Conservation (phyloP, 208 protist species). For the Phytomonas sp. region DNA sequence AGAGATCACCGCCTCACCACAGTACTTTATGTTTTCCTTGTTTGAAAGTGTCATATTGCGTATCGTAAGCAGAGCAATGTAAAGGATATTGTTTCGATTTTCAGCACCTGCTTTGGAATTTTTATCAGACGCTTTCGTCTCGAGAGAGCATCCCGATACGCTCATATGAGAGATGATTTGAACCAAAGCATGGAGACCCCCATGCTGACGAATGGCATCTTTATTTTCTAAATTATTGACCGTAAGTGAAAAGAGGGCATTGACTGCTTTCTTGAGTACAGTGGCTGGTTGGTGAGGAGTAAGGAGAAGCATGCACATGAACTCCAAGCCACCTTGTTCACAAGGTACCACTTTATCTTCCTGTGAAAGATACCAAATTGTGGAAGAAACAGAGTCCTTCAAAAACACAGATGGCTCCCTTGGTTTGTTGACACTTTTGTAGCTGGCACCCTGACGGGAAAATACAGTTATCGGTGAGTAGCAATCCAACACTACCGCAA, state of each 20-base stretch:
- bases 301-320: conserved; percentile 72
- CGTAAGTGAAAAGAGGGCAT: conserved; percentile 82
- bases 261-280: conserved; percentile 85
- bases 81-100: conserved; percentile 20
- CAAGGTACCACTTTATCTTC: conserved; percentile 82
- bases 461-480: conserved; percentile 35
- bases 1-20: conserved; percentile 23
- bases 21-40: conserved; percentile 47
- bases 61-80: conserved; percentile 73
- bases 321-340: conserved; percentile 67
- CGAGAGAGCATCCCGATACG: background rate
- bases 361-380: conserved; percentile 82
- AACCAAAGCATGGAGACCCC: conserved; percentile 65
- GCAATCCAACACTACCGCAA: conserved; percentile 72
- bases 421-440: conserved; percentile 41
- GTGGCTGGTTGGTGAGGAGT: conserved; percentile 51
- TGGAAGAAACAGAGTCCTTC: conserved; percentile 81
- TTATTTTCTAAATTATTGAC: conserved; percentile 82
- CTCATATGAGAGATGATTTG: conserved; percentile 53
- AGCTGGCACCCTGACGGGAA: conserved; percentile 12
- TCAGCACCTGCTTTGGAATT: background rate
- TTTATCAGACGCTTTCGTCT: background rate
- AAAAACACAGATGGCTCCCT: conserved; percentile 65
- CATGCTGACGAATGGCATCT: conserved; percentile 54
- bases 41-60: conserved; percentile 75